A percentile compares a stretch with the other conserved stretches of the same genome.
phyloP scores from a whole-genome alignment of 768 basidiomycete genomes.

The Lentinus brumalis region DNA sequence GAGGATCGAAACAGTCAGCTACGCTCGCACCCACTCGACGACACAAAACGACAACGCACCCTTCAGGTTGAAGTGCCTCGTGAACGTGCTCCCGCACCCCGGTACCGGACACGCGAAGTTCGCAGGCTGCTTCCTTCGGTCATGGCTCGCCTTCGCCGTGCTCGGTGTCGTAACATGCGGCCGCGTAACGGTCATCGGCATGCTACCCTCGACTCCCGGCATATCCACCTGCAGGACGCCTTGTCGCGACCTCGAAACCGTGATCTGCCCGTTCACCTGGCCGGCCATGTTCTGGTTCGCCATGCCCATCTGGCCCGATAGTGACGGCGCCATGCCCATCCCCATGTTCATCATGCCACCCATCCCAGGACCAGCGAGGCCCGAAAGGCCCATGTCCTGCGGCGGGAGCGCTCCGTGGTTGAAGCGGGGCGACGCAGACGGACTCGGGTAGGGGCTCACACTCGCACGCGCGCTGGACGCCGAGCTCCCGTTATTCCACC shows the following conservation, averaged over 20 bases:
- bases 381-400: conserved; percentile 13
- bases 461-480: conserved; percentile 42
- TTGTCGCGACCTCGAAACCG: background rate
- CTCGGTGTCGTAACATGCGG: conserved; percentile 90
- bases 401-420: conserved; percentile 49
- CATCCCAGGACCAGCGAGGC: conserved; percentile 6
- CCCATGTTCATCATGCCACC: conserved; percentile 17
- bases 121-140: conserved; percentile 85
- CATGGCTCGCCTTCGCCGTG: conserved; percentile 85
- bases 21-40: conserved; percentile 8
- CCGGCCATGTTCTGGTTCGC: conserved; percentile 17
- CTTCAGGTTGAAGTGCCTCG: conserved; percentile 91
- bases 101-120: conserved; percentile 90
- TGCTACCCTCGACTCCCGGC: conserved; percentile 11
- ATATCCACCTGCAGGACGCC: conserved; percentile 22
- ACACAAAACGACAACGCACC: conserved; percentile 46
- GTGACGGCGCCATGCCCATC: conserved; percentile 4
- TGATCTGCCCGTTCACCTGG: conserved; percentile 27
- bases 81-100: conserved; percentile 97
- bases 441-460: conserved; percentile 67
- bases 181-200: conserved; percentile 42
- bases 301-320: conserved; percentile 9
- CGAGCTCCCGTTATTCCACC: conserved; percentile 24
- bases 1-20: background rate
- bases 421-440: conserved; percentile 63